Percentiles rank a stretch among this genome's conserved stretches.
Conservation (phyloP, 331 rosid species). For the Pyracantha coccinea region DNA sequence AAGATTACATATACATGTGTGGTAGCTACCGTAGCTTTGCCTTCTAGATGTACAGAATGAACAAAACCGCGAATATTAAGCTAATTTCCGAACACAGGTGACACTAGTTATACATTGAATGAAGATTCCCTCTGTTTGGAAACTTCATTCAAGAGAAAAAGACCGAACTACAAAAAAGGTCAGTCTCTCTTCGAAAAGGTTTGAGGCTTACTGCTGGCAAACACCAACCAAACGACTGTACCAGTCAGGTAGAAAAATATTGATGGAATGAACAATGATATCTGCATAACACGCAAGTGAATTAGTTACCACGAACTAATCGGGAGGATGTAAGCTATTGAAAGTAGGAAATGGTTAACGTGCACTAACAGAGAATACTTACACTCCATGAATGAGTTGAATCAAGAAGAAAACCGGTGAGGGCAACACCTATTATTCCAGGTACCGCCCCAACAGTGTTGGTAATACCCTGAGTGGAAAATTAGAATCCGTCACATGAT, state of each 20-base stretch:
- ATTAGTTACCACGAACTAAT: neutral
- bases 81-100: slow-evolving; percentile 14
- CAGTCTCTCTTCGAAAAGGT: slow-evolving; percentile 51
- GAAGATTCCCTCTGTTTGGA: slow-evolving; percentile 12
- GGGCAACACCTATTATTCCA: slow-evolving; percentile 88
- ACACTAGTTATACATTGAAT: slow-evolving; percentile 2
- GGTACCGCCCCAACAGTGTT: slow-evolving; percentile 92
- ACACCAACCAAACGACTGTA: slow-evolving; percentile 68
- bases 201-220: slow-evolving; percentile 97
- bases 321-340: neutral
- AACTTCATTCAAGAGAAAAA: slow-evolving; percentile 10
- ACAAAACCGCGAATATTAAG: slow-evolving; percentile 4
- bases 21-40: slow-evolving; percentile 7
- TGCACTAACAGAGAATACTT: slow-evolving; percentile 28
- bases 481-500: neutral
- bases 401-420: slow-evolving; percentile 91
- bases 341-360: neutral
- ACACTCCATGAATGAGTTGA: slow-evolving; percentile 97
- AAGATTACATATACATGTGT: slow-evolving; percentile 2
- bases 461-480: slow-evolving; percentile 71
- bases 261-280: slow-evolving; percentile 82
- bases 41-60: slow-evolving; percentile 19
- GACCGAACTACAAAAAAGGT: slow-evolving; percentile 14
- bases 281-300: slow-evolving; percentile 36
- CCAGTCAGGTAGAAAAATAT: slow-evolving; percentile 96